Base-by-base conservation (phyloP, 1,284 basidiomycete species). In the Puccinia novopanici region DNA sequence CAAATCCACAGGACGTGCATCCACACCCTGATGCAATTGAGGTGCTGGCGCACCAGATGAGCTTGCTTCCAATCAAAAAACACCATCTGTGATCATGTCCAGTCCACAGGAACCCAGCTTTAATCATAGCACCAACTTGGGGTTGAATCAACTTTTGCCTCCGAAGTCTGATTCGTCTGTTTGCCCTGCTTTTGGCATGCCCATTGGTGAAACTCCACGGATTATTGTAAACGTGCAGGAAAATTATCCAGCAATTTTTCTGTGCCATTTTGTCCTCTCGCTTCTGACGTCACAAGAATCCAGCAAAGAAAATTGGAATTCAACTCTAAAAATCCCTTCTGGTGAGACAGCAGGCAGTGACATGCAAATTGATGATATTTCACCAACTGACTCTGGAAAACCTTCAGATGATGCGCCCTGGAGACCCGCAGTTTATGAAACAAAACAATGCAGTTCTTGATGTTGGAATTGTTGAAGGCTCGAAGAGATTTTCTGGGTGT, bases 391-490 rank as follows among this genome's bases (percentile, higher is more conserved):
- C n/a, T n/a, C n/a, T n/a, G n/a, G n/a, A n/a, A n/a, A n/a, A n/a
- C n/a, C n/a, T n/a, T n/a, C n/a, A n/a, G 42, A 72, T 75, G 3
- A 84, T 83, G 19, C 84, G 82, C 0, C 86, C 84, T 81, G 85
- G 83, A 72, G 84, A 82, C 34, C n/a, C n/a, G n/a, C n/a, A n/a
- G n/a, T n/a, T n/a, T n/a, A n/a, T n/a, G n/a, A n/a, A n/a, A n/a
- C n/a, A n/a, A n/a, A n/a, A n/a, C n/a, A n/a, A n/a, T n/a, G n/a
- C n/a, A n/a, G n/a, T n/a, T n/a, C n/a, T n/a, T n/a, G n/a, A n/a
- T n/a, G n/a, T n/a, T n/a, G n/a, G n/a, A n/a, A n/a, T n/a, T n/a
- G n/a, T n/a, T n/a, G n/a, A n/a, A n/a, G n/a, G n/a, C n/a, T n/a
- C n/a, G n/a, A n/a, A n/a, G n/a, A n/a, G n/a, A n/a, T n/a, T n/a